Evolutionary conservation across 768 basidiomycete species (phyloP).

Genomic region (Punctularia strigosozonata): DNA sequence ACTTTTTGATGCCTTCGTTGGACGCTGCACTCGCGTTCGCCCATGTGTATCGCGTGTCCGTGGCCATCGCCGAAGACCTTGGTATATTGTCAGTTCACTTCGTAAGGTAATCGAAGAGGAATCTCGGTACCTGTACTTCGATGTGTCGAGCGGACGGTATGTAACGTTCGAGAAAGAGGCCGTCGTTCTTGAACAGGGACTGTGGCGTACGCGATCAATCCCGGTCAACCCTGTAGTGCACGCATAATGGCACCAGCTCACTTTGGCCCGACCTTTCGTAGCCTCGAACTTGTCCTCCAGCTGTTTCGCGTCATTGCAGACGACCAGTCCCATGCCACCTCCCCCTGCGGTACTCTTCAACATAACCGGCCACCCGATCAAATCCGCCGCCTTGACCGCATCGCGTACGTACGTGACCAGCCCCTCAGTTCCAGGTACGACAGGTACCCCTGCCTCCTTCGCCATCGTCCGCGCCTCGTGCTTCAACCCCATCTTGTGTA

Average conservation of each 20-base stretch:
- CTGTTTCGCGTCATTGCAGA: conserved; percentile 33
- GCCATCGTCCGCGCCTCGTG: conserved; percentile 43
- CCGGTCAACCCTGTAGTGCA: no score
- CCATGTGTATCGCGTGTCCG: conserved; percentile 48
- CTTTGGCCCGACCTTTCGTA: conserved; percentile 32
- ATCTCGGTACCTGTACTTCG: conserved; percentile 41
- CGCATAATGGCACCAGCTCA: conserved; percentile 12
- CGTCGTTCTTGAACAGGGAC: conserved; percentile 36
- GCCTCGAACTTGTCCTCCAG: conserved; percentile 23
- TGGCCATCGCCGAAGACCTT: conserved; percentile 61
- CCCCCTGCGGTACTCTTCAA: conserved; percentile 61
- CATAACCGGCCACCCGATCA: conserved; percentile 49
- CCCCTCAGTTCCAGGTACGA: conserved; percentile 46
- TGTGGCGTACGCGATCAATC: conserved; percentile 15
- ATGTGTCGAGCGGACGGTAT: conserved; percentile 45
- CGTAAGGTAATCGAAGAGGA: neutral
- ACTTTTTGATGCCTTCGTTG: conserved; percentile 66
- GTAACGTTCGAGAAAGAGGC: conserved; percentile 52
- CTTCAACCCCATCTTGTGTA: conserved; percentile 48
- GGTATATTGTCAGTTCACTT: conserved; percentile 1
- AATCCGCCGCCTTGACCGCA: conserved; percentile 24
- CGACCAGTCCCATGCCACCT: conserved; percentile 55
- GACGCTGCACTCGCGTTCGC: conserved; percentile 60
- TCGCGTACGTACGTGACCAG: conserved; percentile 30
- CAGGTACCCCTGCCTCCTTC: conserved; percentile 31